phyloP scores from a whole-genome alignment of 352 stramenopile genomes.

The Phytophthora sojae region DNA sequence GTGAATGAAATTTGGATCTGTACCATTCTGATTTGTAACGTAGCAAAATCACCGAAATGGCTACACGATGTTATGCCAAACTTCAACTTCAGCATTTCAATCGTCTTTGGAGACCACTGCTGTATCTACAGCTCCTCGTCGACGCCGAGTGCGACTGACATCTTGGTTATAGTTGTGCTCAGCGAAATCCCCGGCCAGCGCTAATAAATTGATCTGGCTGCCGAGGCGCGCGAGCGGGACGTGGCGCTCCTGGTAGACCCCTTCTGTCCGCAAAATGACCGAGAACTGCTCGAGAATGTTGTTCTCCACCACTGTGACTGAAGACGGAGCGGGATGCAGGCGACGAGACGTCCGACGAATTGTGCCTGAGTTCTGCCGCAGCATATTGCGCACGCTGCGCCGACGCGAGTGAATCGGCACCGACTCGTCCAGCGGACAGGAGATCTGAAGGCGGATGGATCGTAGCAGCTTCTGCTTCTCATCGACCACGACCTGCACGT shows the following conservation, averaged over 20 bases:
- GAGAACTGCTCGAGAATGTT: conserved; percentile 74
- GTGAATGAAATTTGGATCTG: too few relatives aligned
- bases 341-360: conserved; percentile 27
- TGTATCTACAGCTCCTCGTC: conserved; percentile 27
- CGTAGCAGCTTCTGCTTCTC: conserved; percentile 67
- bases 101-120: conserved; percentile 5
- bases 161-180: conserved; percentile 35
- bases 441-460: conserved; percentile 71
- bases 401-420: conserved; percentile 46
- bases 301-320: conserved; percentile 57
- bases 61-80: background rate
- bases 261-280: conserved; percentile 54
- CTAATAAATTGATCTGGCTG: conserved; percentile 60
- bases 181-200: conserved; percentile 32
- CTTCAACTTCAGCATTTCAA: background rate
- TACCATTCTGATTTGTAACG: too few relatives aligned
- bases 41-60: background rate
- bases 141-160: conserved; percentile 23
- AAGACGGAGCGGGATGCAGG: conserved; percentile 56
- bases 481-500: conserved; percentile 82
- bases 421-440: conserved; percentile 61
- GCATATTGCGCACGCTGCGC: conserved; percentile 32
- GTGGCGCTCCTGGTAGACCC: conserved; percentile 67
- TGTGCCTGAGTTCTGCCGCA: background rate
- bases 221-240: conserved; percentile 64